Conservation (phyloP, 2,329 filamentous ascomycete species). For the Fusarium domesticum region DNA sequence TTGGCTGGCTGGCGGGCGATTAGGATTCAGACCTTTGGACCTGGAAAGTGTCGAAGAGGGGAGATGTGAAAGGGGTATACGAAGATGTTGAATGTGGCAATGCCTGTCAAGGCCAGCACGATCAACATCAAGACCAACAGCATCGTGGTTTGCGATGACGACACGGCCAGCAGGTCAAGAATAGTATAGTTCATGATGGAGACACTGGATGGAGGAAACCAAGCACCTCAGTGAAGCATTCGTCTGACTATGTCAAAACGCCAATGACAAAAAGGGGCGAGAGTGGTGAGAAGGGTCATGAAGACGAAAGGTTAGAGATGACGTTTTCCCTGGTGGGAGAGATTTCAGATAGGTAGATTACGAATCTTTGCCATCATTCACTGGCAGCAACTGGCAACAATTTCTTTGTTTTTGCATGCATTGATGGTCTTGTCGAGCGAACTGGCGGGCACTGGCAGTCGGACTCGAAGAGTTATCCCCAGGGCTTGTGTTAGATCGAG, state of each 20-base stretch:
- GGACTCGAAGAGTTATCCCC: too few relatives aligned
- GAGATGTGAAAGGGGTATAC: constrained; percentile 44
- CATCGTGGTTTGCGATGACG: neutral
- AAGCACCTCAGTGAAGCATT: neutral
- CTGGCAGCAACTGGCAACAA: too few relatives aligned
- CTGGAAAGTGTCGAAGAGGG: constrained; percentile 43
- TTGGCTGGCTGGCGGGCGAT: neutral
- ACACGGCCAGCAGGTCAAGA: neutral
- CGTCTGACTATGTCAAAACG: neutral
- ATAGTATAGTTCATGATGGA: neutral
- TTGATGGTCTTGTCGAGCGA: too few relatives aligned
- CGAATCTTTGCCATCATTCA: neutral
- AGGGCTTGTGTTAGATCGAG: too few relatives aligned
- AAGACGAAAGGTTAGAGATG: neutral
- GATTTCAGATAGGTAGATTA: too few relatives aligned
- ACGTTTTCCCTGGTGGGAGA: too few relatives aligned
- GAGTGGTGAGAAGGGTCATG: neutral
- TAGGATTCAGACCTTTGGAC: constrained; percentile 36
- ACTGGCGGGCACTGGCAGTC: too few relatives aligned
- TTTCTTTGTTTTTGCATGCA: too few relatives aligned
- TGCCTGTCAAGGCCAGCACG: neutral
- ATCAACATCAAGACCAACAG: neutral
- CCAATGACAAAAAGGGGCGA: neutral
- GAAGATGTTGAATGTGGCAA: constrained; percentile 27
- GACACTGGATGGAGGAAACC: neutral